Percentiles rank a stretch among this genome's conserved stretches.
Conservation (phyloP, 2,329 filamentous ascomycete genomes). For the Trichothecium roseum region DNA sequence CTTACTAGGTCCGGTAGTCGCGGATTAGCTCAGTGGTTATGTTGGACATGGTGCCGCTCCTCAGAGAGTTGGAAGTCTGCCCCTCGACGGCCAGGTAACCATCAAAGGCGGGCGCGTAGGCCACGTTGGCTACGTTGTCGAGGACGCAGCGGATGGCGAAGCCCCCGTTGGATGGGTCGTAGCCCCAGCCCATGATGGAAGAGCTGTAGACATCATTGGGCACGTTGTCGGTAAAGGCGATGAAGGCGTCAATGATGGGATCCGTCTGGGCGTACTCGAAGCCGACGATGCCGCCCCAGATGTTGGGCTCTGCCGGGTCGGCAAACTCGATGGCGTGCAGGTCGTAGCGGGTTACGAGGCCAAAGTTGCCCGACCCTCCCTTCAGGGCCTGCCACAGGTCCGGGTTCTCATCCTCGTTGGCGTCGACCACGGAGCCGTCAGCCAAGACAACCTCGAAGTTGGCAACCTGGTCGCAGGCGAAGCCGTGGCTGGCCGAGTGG, state of each 20-base stretch:
- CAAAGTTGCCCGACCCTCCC: slow-evolving; percentile 33
- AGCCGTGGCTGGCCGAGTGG: slow-evolving; percentile 21
- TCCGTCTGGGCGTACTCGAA: slow-evolving; percentile 12
- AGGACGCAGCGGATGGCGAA: slow-evolving; percentile 17
- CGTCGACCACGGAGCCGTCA: slow-evolving; percentile 26
- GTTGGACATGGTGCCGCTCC: slow-evolving; percentile 15
- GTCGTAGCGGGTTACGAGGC: slow-evolving; percentile 18
- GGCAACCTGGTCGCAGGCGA: slow-evolving; percentile 26
- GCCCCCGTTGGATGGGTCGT: slow-evolving; percentile 17
- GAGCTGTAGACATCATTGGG: slow-evolving; percentile 20
- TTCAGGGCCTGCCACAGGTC: slow-evolving; percentile 33
- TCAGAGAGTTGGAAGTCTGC: slow-evolving; percentile 14
- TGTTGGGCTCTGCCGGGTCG: slow-evolving; percentile 12
- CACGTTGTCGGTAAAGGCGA: slow-evolving; percentile 19
- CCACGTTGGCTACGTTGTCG: slow-evolving; percentile 17
- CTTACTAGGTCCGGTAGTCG: background rate
- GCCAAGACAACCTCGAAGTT: slow-evolving; percentile 31
- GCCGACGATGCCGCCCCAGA: slow-evolving; percentile 20
- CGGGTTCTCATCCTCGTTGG: slow-evolving; percentile 20
- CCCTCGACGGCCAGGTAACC: slow-evolving; percentile 13
- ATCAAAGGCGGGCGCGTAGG: slow-evolving; percentile 18
- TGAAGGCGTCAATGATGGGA: slow-evolving; percentile 17
- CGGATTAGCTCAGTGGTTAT: slow-evolving; percentile 16
- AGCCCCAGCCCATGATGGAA: slow-evolving; percentile 21
- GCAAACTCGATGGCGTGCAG: slow-evolving; percentile 19